A percentile compares a stretch with the other conserved stretches of the same genome.
phyloP scores from a whole-genome alignment of 1,284 basidiomycete species.

The Pholiota adiposa region DNA sequence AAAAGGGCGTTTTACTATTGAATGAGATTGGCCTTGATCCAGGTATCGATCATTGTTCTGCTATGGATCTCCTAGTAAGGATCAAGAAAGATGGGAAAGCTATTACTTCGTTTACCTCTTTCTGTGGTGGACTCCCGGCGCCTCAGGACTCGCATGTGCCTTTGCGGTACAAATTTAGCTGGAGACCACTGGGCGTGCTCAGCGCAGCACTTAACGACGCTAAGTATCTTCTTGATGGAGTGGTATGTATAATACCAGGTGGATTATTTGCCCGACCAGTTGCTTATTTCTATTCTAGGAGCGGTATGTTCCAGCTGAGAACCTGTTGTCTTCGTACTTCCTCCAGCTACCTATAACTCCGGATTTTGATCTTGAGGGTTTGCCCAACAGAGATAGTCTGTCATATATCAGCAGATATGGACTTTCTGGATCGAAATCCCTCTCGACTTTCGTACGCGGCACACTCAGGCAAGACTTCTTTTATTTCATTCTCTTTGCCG shows the following conservation, averaged over 20 bases:
- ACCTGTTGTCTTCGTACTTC: slow-evolving; percentile 66
- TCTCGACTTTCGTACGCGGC: slow-evolving; percentile 81
- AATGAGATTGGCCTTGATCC: slow-evolving; percentile 99
- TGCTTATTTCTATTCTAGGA: neutral
- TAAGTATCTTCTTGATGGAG: slow-evolving; percentile 63
- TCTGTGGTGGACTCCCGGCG: slow-evolving; percentile 96
- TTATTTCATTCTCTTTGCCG: neutral
- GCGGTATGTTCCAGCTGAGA: slow-evolving; percentile 52
- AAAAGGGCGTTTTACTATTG: slow-evolving; percentile 93
- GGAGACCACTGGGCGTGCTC: slow-evolving; percentile 96
- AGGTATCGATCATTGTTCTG: slow-evolving; percentile 89
- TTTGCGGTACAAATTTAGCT: slow-evolving; percentile 99
- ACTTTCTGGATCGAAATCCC: slow-evolving; percentile 49
- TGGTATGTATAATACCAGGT: slow-evolving; percentile 45
- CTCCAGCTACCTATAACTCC: slow-evolving; percentile 68
- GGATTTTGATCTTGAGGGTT: slow-evolving; percentile 79
- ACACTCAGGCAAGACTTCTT: slow-evolving; percentile 68
- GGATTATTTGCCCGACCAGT: neutral
- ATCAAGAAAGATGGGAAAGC: slow-evolving; percentile 71
- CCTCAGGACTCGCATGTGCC: slow-evolving; percentile 93
- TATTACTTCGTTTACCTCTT: slow-evolving; percentile 95
- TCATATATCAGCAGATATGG: slow-evolving; percentile 79
- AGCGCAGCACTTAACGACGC: slow-evolving; percentile 55
- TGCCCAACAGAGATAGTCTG: slow-evolving; percentile 89
- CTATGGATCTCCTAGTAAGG: slow-evolving; percentile 76